Evolutionary conservation across 768 basidiomycete species (phyloP), one percentile per base, ranked within the genome.

Genomic region (Pisolithus microcarpus): DNA sequence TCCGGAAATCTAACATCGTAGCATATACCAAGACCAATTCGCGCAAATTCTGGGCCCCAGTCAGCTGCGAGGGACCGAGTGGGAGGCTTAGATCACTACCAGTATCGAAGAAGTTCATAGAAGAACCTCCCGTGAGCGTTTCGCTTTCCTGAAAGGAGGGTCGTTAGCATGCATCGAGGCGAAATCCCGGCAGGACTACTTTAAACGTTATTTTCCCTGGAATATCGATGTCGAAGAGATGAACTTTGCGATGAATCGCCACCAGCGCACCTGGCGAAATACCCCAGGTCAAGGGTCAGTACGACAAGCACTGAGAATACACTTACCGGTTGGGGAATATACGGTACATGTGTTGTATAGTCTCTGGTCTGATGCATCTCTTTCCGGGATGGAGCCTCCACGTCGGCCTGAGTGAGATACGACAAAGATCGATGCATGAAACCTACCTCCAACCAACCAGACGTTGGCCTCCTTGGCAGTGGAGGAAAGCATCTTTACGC

Each of bases 171-270:
- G 16, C 30, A 43, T 11, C 19, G 11, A 21, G 15, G 16, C 21
- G 26, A 5, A 5, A 42, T 28, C 23, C 16, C 8, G 30, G 38
- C 10, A n/a, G 39, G 26, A 56, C 39, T 50, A 84, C 91, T 75
- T 89, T 90, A 77, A 93, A 93, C 18, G 68, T 89, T 64, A 95
- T 92, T 64, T 89, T 85, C 15, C 91, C 91, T 0, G 88, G 87
- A 47, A 99, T 95, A 62, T 98, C 92, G 54, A 98, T 97, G 65
- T 99, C 95, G 67, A 98, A 99, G 5, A 99, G 73, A 63, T 99
- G 96, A 2, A 98, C 79, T 68, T 99, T 99, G 48, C 95, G 84
- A 69, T 98, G 92, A 37, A 78, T 81, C 0, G 87, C 86, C 13
- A 98, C 79, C 23, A 98, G 76, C 49, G 90, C 81, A 23, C 94